Base-by-base conservation (phyloP, 345 rosid species). In the Salix caprea region DNA sequence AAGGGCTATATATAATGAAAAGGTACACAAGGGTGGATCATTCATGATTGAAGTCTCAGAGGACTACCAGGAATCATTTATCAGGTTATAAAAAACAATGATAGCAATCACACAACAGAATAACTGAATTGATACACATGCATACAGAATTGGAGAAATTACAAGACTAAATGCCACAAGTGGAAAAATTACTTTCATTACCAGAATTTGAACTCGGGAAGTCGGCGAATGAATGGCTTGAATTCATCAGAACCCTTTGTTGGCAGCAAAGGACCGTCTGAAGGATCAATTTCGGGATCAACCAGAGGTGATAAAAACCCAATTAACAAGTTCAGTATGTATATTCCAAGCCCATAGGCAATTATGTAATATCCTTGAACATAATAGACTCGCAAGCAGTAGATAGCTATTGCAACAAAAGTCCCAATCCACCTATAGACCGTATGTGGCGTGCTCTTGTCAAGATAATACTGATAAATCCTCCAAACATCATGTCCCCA, bases 171-270 rank as follows among this genome's bases (percentile, higher is more conserved):
- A 10, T n/a, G 64, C 64, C 62, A 58, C 15, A 4, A 23, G 6
- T n/a, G 64, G 15, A 24, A 58, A n/a, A 58, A 58, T 50, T n/a
- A 28, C 24, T 34, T 26, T 37, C 50, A 34, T 86, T 89, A 95
- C 99, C 99, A 95, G 91, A 93, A 93, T 83, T 95, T 95, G 79
- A 95, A 95, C 90, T 95, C 98, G 0, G 98, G 99, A 54, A 95
- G 96, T 7, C 99, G 87, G 66, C 97, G 96, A 80, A 95, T 91
- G 80, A 93, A 95, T 2, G 97, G 97, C 88, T 90, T 93, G 88
- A 95, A 95, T 84, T 95, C 99, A 79, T 95, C 98, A 60, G 99
- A 95, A 72, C 94, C 96, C 83, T 91, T 91, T 16, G 99, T 95
- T 1, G 99, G 99, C 76, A 95, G 82, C 42, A 84, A 56, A 81